Evolutionary conservation across 2,329 filamentous ascomycete species (phyloP).

Genomic region (Cladosporium austrohemisphaericum): DNA sequence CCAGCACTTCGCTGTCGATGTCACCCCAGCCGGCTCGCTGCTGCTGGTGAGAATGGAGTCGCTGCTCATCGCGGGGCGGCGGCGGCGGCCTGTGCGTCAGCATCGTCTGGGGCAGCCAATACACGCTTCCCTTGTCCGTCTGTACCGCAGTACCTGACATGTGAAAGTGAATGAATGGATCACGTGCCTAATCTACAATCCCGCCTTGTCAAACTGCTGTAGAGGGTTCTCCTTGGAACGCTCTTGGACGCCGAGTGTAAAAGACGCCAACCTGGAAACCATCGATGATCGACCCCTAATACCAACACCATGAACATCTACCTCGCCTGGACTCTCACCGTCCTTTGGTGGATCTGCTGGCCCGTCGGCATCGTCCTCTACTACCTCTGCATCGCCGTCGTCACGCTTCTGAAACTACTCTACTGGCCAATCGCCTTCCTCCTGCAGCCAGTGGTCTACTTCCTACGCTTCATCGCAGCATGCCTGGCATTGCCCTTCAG

Average conservation of each 20-base stretch:
- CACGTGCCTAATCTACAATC: neutral
- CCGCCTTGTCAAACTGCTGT: too few species aligned
- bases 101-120: neutral
- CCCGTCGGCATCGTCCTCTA: conserved; percentile 39
- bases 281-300: neutral
- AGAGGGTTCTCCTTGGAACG: too few species aligned
- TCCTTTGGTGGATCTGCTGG: conserved; percentile 37
- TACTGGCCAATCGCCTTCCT: conserved; percentile 45
- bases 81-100: neutral
- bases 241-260: too few species aligned
- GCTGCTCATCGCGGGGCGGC: too few species aligned
- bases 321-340: conserved; percentile 28
- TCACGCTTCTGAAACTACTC: conserved; percentile 45
- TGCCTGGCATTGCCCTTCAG: conserved; percentile 48
- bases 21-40: too few species aligned
- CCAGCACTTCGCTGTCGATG: too few species aligned
- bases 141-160: conserved; percentile 1
- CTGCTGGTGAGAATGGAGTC: too few species aligned
- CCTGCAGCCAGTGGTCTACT: conserved; percentile 49
- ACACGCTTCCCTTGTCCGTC: neutral
- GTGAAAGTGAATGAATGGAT: conserved; percentile 1
- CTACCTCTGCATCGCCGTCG: conserved; percentile 37
- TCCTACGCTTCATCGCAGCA: conserved; percentile 42
- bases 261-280: too few species aligned
- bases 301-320: conserved; percentile 30